These are phyloP conservation scores for Fusarium tricinctum DNA, from an alignment of 2,329 filamentous ascomycete species.

Conservation along the genomic window DNA sequence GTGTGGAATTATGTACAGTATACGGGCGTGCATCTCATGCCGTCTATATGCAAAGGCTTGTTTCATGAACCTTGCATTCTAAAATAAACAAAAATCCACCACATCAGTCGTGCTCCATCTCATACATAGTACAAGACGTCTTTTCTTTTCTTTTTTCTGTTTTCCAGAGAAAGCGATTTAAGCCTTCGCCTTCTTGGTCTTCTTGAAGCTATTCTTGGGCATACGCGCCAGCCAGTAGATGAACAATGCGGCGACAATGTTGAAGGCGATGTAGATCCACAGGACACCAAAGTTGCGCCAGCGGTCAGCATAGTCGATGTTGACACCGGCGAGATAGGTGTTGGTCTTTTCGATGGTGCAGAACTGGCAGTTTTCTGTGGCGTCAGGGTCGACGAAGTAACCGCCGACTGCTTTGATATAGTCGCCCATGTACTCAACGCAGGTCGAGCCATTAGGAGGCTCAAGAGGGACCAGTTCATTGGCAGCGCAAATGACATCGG, in stretches of 20 bases:
- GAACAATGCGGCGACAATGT: constrained; percentile 66
- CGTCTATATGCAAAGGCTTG: constrained; percentile 33
- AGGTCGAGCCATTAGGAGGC: constrained; percentile 70
- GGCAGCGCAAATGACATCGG: constrained; percentile 72
- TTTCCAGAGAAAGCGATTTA: neutral
- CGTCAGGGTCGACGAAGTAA: constrained; percentile 64
- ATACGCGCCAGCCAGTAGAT: constrained; percentile 70
- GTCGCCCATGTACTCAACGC: constrained; percentile 68
- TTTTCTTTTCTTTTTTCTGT: constrained; percentile 2
- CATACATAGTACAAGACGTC: constrained; percentile 14
- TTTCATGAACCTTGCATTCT: constrained; percentile 15
- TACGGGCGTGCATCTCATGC: constrained; percentile 33
- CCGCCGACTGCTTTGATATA: constrained; percentile 68
- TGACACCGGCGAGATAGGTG: constrained; percentile 62
- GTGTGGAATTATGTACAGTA: constrained; percentile 39
- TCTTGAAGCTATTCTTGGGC: constrained; percentile 57
- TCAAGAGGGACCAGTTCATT: constrained; percentile 79
- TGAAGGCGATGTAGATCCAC: constrained; percentile 72
- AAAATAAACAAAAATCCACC: constrained; percentile 19
- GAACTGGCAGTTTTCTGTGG: constrained; percentile 68
- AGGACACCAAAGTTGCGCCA: constrained; percentile 79
- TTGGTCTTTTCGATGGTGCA: constrained; percentile 68
- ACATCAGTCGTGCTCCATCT: constrained; percentile 5
- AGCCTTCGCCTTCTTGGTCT: constrained; percentile 34
- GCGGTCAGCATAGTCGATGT: constrained; percentile 68